Conservation (phyloP, 306 rosid genomes). For the Lathyrus tuberosus region DNA sequence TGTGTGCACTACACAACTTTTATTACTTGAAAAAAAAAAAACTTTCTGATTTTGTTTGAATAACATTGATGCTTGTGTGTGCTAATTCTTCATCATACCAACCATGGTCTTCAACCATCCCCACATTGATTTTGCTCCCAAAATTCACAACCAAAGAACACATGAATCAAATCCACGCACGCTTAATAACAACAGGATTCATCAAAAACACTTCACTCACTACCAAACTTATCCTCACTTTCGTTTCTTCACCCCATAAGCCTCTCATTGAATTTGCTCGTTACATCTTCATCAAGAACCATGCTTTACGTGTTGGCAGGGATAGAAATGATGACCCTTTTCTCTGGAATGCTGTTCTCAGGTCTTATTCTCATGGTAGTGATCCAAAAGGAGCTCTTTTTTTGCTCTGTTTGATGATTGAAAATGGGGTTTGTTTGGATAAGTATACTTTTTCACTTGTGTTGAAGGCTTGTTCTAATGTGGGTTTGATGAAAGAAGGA, state of each 20-base stretch:
- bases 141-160: constrained; percentile 60
- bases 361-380: constrained; percentile 75
- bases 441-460: constrained; percentile 63
- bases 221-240: constrained; percentile 58
- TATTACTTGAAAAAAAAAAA: neutral
- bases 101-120: constrained; percentile 59
- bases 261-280: constrained; percentile 71
- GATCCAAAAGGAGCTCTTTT: constrained; percentile 59
- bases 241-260: constrained; percentile 64
- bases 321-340: constrained; percentile 56
- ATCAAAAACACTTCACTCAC: constrained; percentile 47
- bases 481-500: constrained; percentile 65
- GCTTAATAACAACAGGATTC: constrained; percentile 59
- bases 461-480: constrained; percentile 70
- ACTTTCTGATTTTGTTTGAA: neutral
- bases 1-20: neutral
- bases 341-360: constrained; percentile 75
- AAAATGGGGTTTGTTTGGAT: constrained; percentile 64
- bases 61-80: constrained; percentile 55
- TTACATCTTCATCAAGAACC: constrained; percentile 58
- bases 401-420: constrained; percentile 62
- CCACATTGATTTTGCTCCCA: constrained; percentile 50
- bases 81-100: constrained; percentile 55
- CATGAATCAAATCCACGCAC: constrained; percentile 65
- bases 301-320: constrained; percentile 40